Conservation (phyloP, 768 basidiomycete species). For the Boletus sp. region DNA sequence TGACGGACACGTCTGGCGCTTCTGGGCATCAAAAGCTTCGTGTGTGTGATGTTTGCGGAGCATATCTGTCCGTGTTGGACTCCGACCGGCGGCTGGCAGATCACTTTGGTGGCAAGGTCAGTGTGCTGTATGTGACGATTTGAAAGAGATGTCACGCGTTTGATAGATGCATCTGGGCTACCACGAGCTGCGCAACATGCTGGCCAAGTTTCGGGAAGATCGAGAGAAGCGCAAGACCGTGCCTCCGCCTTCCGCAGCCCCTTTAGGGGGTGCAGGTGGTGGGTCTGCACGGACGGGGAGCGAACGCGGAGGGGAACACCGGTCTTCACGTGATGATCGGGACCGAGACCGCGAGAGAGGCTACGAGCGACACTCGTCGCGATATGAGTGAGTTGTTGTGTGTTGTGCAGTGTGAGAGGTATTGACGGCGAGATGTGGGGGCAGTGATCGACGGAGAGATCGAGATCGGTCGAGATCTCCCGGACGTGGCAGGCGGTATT, state of each 20-base stretch:
- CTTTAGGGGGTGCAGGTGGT: conserved; percentile 37
- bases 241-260: conserved; percentile 41
- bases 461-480: conserved; percentile 75
- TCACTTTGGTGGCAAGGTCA: conserved; percentile 99
- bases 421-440: conserved; percentile 14
- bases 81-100: conserved; percentile 98
- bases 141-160: conserved; percentile 30
- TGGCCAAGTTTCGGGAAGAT: conserved; percentile 86
- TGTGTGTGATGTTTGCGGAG: conserved; percentile 99
- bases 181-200: conserved; percentile 94
- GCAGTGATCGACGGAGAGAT: conserved; percentile 68
- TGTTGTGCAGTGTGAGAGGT: conserved; percentile 18
- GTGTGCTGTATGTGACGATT: conserved; percentile 45
- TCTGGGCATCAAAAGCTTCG: conserved; percentile 99
- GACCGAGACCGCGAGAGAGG: conserved; percentile 70
- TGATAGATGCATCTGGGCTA: conserved; percentile 97
- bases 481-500: conserved; percentile 56
- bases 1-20: conserved; percentile 97
- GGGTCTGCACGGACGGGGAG: conserved; percentile 42
- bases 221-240: conserved; percentile 76
- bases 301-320: conserved; percentile 51
- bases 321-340: conserved; percentile 59
- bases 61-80: conserved; percentile 97
- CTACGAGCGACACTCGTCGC: conserved; percentile 66
- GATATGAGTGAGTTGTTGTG: conserved; percentile 63